Conservation (phyloP, 2,329 filamentous ascomycete species). For the Trichoderma gracile region DNA sequence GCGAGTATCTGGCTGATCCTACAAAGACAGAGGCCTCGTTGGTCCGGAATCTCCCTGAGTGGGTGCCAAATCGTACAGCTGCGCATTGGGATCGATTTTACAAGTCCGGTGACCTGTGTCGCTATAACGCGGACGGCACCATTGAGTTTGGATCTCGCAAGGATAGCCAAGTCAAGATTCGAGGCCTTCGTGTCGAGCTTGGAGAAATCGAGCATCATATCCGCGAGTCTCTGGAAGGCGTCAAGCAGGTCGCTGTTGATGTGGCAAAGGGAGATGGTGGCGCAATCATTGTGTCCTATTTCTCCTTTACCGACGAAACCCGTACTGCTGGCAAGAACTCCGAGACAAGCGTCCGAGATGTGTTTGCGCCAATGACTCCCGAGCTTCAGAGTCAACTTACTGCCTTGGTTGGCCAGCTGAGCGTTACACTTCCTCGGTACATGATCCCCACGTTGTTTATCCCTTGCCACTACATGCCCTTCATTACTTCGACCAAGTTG, state of each 20-base stretch:
- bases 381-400: constrained; percentile 14
- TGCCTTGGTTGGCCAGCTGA: constrained; percentile 21
- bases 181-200: constrained; percentile 30
- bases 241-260: constrained; percentile 24
- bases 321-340: constrained; percentile 1
- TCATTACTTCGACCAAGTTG: constrained; percentile 25
- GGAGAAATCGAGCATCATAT: constrained; percentile 28
- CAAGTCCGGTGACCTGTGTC: constrained; percentile 29
- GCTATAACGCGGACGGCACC: constrained; percentile 27
- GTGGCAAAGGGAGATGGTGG: constrained; percentile 18
- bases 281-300: constrained; percentile 19
- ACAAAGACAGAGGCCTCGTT: constrained; percentile 23
- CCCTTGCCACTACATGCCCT: constrained; percentile 23
- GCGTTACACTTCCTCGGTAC: constrained; percentile 21
- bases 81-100: constrained; percentile 25
- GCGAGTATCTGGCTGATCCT: constrained; percentile 43
- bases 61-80: constrained; percentile 8
- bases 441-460: constrained; percentile 25
- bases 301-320: constrained; percentile 22
- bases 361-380: constrained; percentile 13
- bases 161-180: constrained; percentile 32
- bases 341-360: background rate
- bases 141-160: constrained; percentile 30
- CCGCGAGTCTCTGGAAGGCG: constrained; percentile 8
- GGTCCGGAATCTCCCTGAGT: constrained; percentile 4